Evolutionary conservation across 495 filamentous ascomycete genomes (phyloP).

Genomic region (Podospora sp.): DNA sequence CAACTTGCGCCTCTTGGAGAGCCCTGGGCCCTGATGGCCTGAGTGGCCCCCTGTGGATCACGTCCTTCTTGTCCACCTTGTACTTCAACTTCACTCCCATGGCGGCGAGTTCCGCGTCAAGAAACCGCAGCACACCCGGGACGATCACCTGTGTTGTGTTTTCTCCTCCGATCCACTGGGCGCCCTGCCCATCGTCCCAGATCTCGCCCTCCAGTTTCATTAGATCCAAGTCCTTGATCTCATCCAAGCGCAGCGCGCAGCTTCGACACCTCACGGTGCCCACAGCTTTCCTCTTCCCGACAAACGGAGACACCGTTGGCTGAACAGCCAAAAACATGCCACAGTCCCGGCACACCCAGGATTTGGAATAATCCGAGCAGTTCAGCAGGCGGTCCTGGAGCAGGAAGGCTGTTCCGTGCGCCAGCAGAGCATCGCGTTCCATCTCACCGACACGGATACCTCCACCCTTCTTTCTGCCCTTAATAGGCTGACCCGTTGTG

Average conservation of each 20-base stretch:
- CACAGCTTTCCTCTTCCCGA: constrained; percentile 59
- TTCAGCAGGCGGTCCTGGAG: constrained; percentile 95
- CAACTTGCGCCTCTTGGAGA: constrained; percentile 14
- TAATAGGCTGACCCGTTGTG: constrained; percentile 93
- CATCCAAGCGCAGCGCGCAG: constrained; percentile 69
- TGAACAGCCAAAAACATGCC: constrained; percentile 86
- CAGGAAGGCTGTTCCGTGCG: constrained; percentile 92
- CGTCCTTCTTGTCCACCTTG: constrained; percentile 65
- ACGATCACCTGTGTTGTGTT: constrained; percentile 90
- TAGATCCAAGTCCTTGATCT: constrained; percentile 57
- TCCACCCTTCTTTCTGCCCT: constrained; percentile 91
- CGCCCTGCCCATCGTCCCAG: constrained; percentile 90
- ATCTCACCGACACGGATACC: constrained; percentile 99
- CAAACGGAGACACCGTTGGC: constrained; percentile 70
- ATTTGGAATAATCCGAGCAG: constrained; percentile 85
- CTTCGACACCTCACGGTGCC: constrained; percentile 73
- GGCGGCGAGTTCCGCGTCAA: constrained; percentile 92
- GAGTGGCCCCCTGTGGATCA: constrained; percentile 47
- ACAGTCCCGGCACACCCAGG: constrained; percentile 86
- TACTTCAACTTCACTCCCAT: constrained; percentile 62
- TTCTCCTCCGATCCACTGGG: constrained; percentile 80
- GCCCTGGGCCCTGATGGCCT: constrained; percentile 23
- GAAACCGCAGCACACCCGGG: constrained; percentile 85
- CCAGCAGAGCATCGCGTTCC: constrained; percentile 93
- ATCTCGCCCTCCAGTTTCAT: constrained; percentile 67